phyloP scores from a whole-genome alignment of 177 flowering plant genomes.

The Vitis hybrid region DNA sequence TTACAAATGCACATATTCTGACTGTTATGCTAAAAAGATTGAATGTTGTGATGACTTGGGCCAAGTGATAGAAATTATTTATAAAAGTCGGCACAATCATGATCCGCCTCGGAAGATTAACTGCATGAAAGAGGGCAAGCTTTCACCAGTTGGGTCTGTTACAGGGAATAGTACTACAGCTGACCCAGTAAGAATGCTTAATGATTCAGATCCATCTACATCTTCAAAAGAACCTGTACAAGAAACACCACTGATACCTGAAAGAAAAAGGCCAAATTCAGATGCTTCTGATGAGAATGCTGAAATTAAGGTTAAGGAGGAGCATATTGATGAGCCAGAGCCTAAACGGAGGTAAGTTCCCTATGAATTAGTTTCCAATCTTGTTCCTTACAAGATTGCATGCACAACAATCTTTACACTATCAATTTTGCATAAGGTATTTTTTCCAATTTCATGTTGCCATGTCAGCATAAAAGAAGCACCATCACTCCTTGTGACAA shows the following conservation, averaged over 20 bases:
- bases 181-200: slow-evolving; percentile 23
- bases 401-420: too few relatives aligned
- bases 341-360: slow-evolving; percentile 49
- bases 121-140: slow-evolving; percentile 35
- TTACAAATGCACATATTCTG: slow-evolving; percentile 72
- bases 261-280: slow-evolving; percentile 31
- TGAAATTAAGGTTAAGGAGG: slow-evolving; percentile 32
- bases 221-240: slow-evolving; percentile 28
- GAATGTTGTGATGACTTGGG: slow-evolving; percentile 59
- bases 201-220: slow-evolving; percentile 31
- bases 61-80: slow-evolving; percentile 57
- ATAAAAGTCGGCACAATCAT: slow-evolving; percentile 76
- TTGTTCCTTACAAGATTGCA: too few relatives aligned
- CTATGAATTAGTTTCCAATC: neutral
- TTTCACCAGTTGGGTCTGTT: slow-evolving; percentile 26
- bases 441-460: too few relatives aligned
- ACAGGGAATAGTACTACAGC: slow-evolving; percentile 19
- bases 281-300: slow-evolving; percentile 23
- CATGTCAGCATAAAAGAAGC: too few relatives aligned
- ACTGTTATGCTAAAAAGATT: slow-evolving; percentile 79
- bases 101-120: slow-evolving; percentile 68
- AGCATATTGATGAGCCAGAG: slow-evolving; percentile 38
- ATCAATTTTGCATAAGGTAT: too few relatives aligned
- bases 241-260: slow-evolving; percentile 18
- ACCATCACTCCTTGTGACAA: too few relatives aligned